These are phyloP conservation scores for Penicillium sp. DNA, from an alignment of 2,329 filamentous ascomycete species.

Conservation along the genomic window DNA sequence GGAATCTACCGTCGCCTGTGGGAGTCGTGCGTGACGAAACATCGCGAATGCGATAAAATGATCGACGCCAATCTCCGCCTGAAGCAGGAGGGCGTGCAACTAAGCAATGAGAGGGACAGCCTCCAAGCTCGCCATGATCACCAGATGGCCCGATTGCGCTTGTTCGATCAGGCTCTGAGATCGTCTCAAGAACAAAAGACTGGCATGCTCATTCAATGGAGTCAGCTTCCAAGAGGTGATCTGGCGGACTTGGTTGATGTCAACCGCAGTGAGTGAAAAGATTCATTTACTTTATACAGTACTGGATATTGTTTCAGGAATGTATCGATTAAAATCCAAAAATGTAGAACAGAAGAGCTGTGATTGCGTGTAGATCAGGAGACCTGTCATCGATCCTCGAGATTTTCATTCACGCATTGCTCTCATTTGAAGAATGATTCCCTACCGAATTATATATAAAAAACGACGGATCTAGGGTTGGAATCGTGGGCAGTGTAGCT, in stretches of 20 bases:
- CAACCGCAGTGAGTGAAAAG: background rate
- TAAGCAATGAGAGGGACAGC: slow-evolving; percentile 2
- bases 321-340: background rate
- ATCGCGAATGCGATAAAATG: background rate
- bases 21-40: slow-evolving; percentile 4
- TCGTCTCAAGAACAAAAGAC: background rate
- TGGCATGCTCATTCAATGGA: slow-evolving; percentile 4
- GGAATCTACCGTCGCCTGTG: background rate
- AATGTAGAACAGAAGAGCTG: too few species aligned
- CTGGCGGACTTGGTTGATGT: background rate
- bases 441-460: background rate
- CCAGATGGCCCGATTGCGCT: slow-evolving; percentile 1
- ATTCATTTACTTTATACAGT: background rate
- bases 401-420: background rate
- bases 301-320: background rate
- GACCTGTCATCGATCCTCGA: too few species aligned
- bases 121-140: slow-evolving; percentile 3
- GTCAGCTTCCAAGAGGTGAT: background rate
- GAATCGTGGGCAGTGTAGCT: background rate
- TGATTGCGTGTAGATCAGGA: too few species aligned
- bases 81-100: background rate
- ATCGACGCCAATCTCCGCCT: background rate
- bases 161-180: background rate
- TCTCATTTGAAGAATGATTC: background rate
- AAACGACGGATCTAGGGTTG: background rate